Percentiles rank a stretch among this genome's conserved stretches.
phyloP scores from a whole-genome alignment of 176 grass and related monocot genomes.

The Lolium perenne region DNA sequence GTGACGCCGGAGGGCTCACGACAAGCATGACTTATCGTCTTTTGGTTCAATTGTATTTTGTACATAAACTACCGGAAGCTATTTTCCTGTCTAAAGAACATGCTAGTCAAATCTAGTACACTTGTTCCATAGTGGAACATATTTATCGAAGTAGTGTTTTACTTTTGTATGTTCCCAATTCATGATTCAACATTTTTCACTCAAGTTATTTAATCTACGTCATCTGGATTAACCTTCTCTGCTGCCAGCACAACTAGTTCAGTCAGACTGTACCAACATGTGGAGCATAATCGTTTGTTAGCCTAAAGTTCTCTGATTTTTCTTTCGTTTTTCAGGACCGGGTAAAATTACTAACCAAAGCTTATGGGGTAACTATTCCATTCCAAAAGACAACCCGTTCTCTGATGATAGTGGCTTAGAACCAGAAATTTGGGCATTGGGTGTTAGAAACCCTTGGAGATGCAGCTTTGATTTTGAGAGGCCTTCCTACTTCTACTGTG shows the following conservation, averaged over 20 bases:
- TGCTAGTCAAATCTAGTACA: constrained; percentile 26
- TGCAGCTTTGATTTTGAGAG: constrained; percentile 84
- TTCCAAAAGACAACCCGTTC: constrained; percentile 91
- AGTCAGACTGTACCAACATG: background rate
- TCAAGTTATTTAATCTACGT: background rate
- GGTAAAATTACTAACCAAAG: constrained; percentile 55
- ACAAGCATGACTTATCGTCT: too few species aligned
- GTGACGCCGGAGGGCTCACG: too few species aligned
- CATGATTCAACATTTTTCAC: background rate
- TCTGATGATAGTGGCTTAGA: constrained; percentile 53
- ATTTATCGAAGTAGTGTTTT: background rate
- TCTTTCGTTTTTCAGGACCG: constrained; percentile 9
- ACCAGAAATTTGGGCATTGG: constrained; percentile 86
- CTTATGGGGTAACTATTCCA: constrained; percentile 87
- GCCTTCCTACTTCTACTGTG: constrained; percentile 95
- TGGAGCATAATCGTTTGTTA: background rate
- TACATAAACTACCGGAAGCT: too few species aligned
- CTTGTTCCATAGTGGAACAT: background rate
- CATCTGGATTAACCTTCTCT: background rate
- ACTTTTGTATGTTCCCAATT: background rate
- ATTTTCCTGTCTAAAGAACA: too few species aligned
- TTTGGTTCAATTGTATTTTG: too few species aligned
- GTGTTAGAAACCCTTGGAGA: constrained; percentile 93
- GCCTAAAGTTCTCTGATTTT: background rate
- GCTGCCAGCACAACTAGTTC: background rate